Conservation (phyloP, 139 green algal genomes). For the Chlorella sp. region DNA sequence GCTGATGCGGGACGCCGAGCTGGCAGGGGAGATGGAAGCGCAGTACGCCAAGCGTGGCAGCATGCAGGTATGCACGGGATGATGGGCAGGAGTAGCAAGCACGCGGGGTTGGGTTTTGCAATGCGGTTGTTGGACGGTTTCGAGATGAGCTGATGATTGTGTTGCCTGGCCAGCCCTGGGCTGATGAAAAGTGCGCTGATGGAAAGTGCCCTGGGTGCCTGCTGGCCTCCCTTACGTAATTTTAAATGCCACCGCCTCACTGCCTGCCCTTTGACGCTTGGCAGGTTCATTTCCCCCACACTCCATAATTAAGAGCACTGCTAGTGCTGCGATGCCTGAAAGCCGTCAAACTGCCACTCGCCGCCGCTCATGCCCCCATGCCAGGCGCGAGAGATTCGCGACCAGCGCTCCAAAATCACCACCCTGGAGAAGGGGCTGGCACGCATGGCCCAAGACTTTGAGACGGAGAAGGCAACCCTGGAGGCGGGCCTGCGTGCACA, state of each 20-base stretch:
- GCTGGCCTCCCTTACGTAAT: background rate
- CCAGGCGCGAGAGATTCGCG: constrained; percentile 49
- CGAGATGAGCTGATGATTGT: too few relatives aligned
- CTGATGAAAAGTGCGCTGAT: background rate
- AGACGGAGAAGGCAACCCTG: constrained; percentile 50
- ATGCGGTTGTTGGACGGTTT: background rate
- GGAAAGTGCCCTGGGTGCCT: background rate
- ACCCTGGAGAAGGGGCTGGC: constrained; percentile 73
- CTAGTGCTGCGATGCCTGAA: background rate
- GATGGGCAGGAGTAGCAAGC: background rate
- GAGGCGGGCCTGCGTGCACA: constrained; percentile 33
- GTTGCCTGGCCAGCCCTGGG: too few relatives aligned
- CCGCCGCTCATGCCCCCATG: too few relatives aligned
- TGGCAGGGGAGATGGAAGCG: constrained; percentile 79
- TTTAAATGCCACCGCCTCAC: background rate
- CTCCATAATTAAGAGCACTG: too few relatives aligned
- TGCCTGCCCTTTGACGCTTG: background rate
- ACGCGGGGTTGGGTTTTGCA: background rate
- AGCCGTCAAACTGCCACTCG: background rate
- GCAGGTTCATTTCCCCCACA: too few relatives aligned
- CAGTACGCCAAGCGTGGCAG: constrained; percentile 81
- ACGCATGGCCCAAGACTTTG: constrained; percentile 59
- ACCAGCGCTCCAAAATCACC: constrained; percentile 51
- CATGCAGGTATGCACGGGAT: constrained; percentile 57
- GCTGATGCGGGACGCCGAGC: constrained; percentile 74